Percentiles rank a stretch among this genome's conserved stretches.
Conservation (phyloP, 768 basidiomycete genomes). For the Amanita polypyramis region DNA sequence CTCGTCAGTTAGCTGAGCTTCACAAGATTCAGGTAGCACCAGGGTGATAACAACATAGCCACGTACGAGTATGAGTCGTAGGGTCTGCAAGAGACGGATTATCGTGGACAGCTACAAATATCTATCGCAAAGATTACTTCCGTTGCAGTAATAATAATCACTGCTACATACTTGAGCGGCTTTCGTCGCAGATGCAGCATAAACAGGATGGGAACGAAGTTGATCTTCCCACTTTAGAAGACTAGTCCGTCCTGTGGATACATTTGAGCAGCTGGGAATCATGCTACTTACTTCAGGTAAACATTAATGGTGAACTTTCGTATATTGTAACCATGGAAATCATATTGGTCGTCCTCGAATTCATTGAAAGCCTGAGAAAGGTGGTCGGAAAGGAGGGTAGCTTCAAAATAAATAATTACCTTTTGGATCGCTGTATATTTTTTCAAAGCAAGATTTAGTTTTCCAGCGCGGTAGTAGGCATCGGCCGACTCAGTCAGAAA, state of each 20-base stretch:
- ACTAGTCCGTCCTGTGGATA: slow-evolving; percentile 26
- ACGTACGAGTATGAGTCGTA: slow-evolving; percentile 27
- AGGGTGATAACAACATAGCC: not conserved
- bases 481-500: slow-evolving; percentile 80
- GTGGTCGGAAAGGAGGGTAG: not conserved
- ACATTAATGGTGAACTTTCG: slow-evolving; percentile 82
- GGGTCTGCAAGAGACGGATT: slow-evolving; percentile 49
- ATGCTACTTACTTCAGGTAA: slow-evolving; percentile 62
- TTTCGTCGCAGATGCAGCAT: slow-evolving; percentile 60
- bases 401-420: slow-evolving; percentile 28
- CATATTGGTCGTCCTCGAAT: slow-evolving; percentile 92
- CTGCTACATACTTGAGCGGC: slow-evolving; percentile 49
- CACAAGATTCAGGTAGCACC: not conserved
- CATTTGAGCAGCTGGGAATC: not conserved
- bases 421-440: slow-evolving; percentile 68
- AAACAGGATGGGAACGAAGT: slow-evolving; percentile 67
- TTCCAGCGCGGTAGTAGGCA: slow-evolving; percentile 52
- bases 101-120: slow-evolving; percentile 65
- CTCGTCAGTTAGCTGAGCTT: slow-evolving; percentile 41
- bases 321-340: slow-evolving; percentile 93
- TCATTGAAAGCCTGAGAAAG: slow-evolving; percentile 61
- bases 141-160: not conserved
- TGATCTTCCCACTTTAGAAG: slow-evolving; percentile 76
- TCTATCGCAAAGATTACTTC: slow-evolving; percentile 29
- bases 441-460: slow-evolving; percentile 74